These are phyloP conservation scores for Discostella stelligera DNA, from an alignment of 352 stramenopile species.

Conservation along the genomic window DNA sequence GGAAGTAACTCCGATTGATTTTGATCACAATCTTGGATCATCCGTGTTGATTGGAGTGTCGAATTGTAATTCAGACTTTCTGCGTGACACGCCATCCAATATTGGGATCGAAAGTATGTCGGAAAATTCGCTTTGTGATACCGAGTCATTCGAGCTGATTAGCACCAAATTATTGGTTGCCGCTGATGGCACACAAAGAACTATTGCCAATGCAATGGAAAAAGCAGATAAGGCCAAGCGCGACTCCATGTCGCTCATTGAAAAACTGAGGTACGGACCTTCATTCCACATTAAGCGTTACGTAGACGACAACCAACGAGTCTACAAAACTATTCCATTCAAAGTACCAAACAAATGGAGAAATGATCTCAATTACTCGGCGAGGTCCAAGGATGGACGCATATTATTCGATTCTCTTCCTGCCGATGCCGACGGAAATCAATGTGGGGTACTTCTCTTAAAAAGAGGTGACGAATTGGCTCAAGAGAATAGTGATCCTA, in stretches of 20 bases:
- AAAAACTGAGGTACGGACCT: constrained; percentile 40
- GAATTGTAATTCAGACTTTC: constrained; percentile 33
- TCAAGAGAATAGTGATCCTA: constrained; percentile 58
- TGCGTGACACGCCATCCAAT: constrained; percentile 26
- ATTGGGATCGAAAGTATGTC: constrained; percentile 29
- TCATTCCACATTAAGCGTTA: constrained; percentile 64
- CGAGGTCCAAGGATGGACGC: constrained; percentile 59
- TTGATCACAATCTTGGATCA: constrained; percentile 42
- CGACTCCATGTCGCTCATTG: constrained; percentile 50
- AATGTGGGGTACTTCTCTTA: constrained; percentile 81
- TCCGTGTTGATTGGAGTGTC: constrained; percentile 42
- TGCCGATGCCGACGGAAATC: constrained; percentile 66
- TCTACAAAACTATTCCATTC: constrained; percentile 84
- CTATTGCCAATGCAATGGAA: constrained; percentile 70
- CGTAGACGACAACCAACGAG: constrained; percentile 76
- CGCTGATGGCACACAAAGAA: constrained; percentile 76
- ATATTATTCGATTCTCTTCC: constrained; percentile 83
- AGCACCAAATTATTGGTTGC: constrained; percentile 67
- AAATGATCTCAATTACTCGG: constrained; percentile 77
- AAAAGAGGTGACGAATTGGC: constrained; percentile 70
- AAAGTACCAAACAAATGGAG: constrained; percentile 74
- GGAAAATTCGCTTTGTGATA: constrained; percentile 43
- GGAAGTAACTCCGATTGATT: constrained; percentile 62
- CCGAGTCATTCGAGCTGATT: constrained; percentile 22
- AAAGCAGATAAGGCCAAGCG: constrained; percentile 44